Base-by-base conservation (phyloP, 1,284 basidiomycete species). In the Puccinia hordei region DNA sequence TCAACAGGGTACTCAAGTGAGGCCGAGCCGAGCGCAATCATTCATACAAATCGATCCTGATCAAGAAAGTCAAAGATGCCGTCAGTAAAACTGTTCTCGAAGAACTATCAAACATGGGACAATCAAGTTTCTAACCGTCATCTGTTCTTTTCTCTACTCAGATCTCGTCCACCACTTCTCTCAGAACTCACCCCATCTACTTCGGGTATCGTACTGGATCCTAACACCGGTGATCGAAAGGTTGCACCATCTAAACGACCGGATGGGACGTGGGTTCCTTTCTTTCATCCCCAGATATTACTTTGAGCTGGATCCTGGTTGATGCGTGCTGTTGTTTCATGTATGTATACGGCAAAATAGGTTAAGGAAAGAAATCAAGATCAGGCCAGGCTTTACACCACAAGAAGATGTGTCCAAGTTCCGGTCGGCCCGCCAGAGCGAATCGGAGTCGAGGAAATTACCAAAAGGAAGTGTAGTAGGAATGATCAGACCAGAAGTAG, bases 371-470 rank as follows among this genome's bases (percentile, higher is more conserved):
- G 90, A 97, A 85, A 88, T 92, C 82, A 95, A 92, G 87, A 91
- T 98, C 82, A 89, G 94, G 46, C 94, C 94, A 0, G 95, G 95
- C 0, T 98, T 91, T 86, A 96, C 94, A 0, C 95, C 95, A 0
- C 93, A 94, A 85, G 95, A 98, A 86, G 95, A 98, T 87, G 89
- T 97, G 17, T 88, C 89, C 46, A 90, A 91, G 55, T 98, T 95
- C 86, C 90, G 93, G 66, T 90, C 92, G 30, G 88, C 90, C 65
- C 90, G 90, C 51, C 92, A 93, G 85, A 87, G 89, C 68, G 90
- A 91, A 83, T 89, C 90, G 86, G 92, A 94, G 87, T 6, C 86
- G 30, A 71, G 72, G n/a, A 66, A 73, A 6, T 44, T 92, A 1
- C 90, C 91, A 24, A 92, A 91, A 84, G 92, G 92, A 17, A 91